Percentiles rank a stretch among this genome's conserved stretches.
phyloP scores from a whole-genome alignment of 2,329 filamentous ascomycete genomes.

The Botrytis squamosa region DNA sequence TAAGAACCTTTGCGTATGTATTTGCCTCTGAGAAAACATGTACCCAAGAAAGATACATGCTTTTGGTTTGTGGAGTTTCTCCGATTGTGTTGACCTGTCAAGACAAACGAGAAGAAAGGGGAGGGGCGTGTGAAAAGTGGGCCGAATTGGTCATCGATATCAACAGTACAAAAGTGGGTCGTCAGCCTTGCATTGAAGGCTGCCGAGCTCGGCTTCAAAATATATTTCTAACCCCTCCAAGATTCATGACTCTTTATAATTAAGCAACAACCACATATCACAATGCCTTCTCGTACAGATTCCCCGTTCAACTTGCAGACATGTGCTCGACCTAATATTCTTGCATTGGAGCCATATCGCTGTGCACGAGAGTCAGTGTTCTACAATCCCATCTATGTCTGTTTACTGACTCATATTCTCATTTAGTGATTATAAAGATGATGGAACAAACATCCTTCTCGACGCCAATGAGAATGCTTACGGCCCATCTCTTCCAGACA shows the following conservation, averaged over 20 bases:
- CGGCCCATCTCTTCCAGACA: conserved; percentile 67
- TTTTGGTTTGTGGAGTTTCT: background rate
- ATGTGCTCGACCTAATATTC: conserved; percentile 74
- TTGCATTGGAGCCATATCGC: conserved; percentile 74
- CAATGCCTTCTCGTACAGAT: conserved; percentile 39
- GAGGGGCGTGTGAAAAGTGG: background rate
- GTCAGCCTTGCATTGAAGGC: conserved; percentile 14
- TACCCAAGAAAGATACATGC: background rate
- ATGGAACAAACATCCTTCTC: conserved; percentile 91
- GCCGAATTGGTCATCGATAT: background rate
- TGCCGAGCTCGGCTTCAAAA: conserved; percentile 18
- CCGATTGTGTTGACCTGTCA: background rate
- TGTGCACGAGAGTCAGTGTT: conserved; percentile 73
- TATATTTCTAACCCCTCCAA: conserved; percentile 18
- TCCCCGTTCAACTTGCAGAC: conserved; percentile 69
- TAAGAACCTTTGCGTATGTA: conserved; percentile 50
- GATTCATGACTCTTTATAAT: background rate
- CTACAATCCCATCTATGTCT: background rate
- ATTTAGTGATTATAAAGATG: conserved; percentile 92
- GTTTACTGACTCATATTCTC: conserved; percentile 36
- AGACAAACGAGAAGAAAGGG: conserved; percentile 10
- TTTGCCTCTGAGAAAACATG: background rate
- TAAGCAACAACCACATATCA: conserved; percentile 10
- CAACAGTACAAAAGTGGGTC: background rate
- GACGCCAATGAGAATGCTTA: conserved; percentile 98